A percentile compares a stretch with the other conserved stretches of the same genome.
Evolutionary conservation across 352 stramenopile species (phyloP).

Genomic region (Globisporangium sylvaticum): DNA sequence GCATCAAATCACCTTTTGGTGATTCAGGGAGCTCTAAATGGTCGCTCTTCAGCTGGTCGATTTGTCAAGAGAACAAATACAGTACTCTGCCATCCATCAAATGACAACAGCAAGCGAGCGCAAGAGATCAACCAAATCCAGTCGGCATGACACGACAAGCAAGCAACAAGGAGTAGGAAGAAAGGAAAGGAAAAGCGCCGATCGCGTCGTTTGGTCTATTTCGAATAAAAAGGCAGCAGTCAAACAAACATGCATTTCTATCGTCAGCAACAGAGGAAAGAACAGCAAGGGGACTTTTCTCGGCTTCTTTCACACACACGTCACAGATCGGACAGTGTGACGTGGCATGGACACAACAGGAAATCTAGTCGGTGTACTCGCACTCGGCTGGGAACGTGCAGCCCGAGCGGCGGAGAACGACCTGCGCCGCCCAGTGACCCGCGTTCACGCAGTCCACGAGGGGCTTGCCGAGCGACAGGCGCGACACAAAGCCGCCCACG

Average conservation of each 20-base stretch:
- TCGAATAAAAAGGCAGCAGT: neutral
- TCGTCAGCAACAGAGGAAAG: conserved; percentile 9
- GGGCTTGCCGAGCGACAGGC: conserved; percentile 80
- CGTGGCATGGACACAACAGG: neutral
- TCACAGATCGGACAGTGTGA: neutral
- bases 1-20: too few species aligned
- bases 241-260: neutral
- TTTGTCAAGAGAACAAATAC: too few species aligned
- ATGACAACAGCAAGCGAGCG: too few species aligned
- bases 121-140: neutral
- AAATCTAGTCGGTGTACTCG: conserved; percentile 83
- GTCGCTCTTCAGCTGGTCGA: too few species aligned
- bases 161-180: neutral
- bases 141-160: neutral
- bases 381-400: conserved; percentile 93
- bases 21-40: too few species aligned
- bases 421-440: conserved; percentile 95
- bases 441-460: conserved; percentile 94
- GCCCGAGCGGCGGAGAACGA: conserved; percentile 96
- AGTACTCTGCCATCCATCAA: too few species aligned
- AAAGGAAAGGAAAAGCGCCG: conserved; percentile 15
- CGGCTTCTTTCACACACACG: neutral
- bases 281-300: conserved; percentile 26
- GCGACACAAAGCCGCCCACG: conserved; percentile 97
- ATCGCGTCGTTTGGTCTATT: conserved; percentile 18